Base-by-base conservation (phyloP, 345 rosid genomes). In the Salix purpurea region DNA sequence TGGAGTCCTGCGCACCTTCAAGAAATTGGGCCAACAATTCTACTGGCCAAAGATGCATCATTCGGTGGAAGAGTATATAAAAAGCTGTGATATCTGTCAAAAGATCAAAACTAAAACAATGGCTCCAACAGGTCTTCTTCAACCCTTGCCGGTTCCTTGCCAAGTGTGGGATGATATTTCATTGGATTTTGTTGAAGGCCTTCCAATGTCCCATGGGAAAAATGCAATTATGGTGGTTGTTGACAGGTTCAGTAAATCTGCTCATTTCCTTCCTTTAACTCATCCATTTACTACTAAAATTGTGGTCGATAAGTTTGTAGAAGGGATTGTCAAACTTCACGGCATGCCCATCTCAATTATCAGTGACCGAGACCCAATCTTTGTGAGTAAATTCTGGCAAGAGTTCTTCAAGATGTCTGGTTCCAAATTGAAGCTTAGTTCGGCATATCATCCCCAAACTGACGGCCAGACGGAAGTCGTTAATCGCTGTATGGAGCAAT, bases 231-330 rank as follows among this genome's bases (percentile, higher is more conserved):
- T 40, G 54, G 32, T 68, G 2, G 15, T 68, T 1, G 32, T 37
- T 1, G 21, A 68, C 48, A 8, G 34, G 0, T 40, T 39, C 7
- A 36, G 52, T 21, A 23, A 68, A 13, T 68, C 4, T 3, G 50
- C 30, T 4, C 52, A 68, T 23, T 68, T 40, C 2, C 1, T 37
- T 3, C 0, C 14, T 0, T 23, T 68, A 0, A 21, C 10, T 8
- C 18, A 40, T 0, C 30, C 15, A 4, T 2, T 39, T 3, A 1
- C 11, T 0, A 3, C 50, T 6, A 15, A 5, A 10, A 5, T 1
- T 23, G 19, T 68, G 15, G 54, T 21, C 2, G 2, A 8, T 1
- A 7, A 19, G 10, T 66, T 58, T 21, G 64, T 58, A 8, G n/a
- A 21, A 18, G 23, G 23, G 10, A 7, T 58, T 21, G 2, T 58